A percentile compares a stretch with the other conserved stretches of the same genome.
Evolutionary conservation across 257 asterid genomes (phyloP).

Genomic region (Solanum megistacrolobum): DNA sequence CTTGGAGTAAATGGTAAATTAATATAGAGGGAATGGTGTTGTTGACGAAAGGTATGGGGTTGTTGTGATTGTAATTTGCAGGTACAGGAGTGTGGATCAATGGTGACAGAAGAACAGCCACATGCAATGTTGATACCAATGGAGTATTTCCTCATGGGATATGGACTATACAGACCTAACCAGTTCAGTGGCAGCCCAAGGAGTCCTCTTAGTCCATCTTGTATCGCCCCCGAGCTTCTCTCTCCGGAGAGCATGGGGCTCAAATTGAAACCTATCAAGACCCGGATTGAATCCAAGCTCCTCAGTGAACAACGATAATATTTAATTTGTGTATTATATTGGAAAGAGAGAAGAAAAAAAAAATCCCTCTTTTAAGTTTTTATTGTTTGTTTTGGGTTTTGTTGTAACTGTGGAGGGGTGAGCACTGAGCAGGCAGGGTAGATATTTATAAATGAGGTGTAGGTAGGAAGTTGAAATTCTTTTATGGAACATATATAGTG

Average conservation of each 20-base stretch:
- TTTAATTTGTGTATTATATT: slow-evolving; percentile 6
- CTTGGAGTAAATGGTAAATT: neutral
- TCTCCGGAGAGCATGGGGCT: slow-evolving; percentile 93
- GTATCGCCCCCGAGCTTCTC: slow-evolving; percentile 76
- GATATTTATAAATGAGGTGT: slow-evolving; percentile 21
- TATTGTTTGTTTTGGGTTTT: neutral
- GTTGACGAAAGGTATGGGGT: neutral
- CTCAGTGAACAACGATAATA: slow-evolving; percentile 4
- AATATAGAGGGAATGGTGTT: neutral
- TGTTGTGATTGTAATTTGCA: slow-evolving; percentile 9
- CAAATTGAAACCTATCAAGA: slow-evolving; percentile 84
- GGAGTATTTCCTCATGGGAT: slow-evolving; percentile 79
- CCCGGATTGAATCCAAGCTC: slow-evolving; percentile 25
- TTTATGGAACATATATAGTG: slow-evolving; percentile 31
- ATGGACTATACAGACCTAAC: slow-evolving; percentile 50
- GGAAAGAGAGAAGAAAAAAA: neutral
- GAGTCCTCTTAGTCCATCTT: slow-evolving; percentile 72
- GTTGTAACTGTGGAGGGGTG: neutral
- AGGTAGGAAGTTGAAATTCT: slow-evolving; percentile 30
- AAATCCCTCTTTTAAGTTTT: neutral
- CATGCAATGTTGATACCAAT: slow-evolving; percentile 78
- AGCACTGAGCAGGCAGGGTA: slow-evolving; percentile 18
- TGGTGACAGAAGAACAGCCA: slow-evolving; percentile 96
- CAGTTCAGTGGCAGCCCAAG: slow-evolving; percentile 65
- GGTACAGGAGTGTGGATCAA: slow-evolving; percentile 85